A percentile compares a stretch with the other conserved stretches of the same genome.
Conservation (phyloP, 495 filamentous ascomycete species). For the Penicillium atrosanguineum region DNA sequence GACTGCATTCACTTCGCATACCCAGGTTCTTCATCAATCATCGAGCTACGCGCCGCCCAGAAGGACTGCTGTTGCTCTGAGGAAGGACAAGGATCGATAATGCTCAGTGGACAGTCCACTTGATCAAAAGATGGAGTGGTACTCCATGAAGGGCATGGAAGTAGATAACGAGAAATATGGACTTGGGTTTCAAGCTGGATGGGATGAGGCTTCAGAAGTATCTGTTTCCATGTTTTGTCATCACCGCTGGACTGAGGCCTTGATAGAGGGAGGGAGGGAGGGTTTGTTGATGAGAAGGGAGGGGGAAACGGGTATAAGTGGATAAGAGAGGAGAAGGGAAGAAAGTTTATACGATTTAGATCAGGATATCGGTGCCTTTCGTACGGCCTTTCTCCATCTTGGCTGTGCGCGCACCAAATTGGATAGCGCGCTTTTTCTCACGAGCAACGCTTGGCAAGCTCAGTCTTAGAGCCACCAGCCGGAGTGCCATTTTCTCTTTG, state of each 20-base stretch:
- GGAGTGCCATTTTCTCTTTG: conserved; percentile 74
- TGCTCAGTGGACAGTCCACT: conserved; percentile 1
- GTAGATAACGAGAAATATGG: neutral
- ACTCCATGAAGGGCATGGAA: neutral
- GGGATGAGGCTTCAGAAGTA: conserved; percentile 46
- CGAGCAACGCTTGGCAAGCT: conserved; percentile 66
- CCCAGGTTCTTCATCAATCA: neutral
- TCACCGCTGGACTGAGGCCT: conserved; percentile 33
- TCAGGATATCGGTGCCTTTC: conserved; percentile 63
- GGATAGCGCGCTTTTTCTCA: conserved; percentile 92
- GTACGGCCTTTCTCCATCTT: conserved; percentile 76
- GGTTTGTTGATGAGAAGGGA: neutral
- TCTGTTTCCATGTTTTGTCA: conserved; percentile 50
- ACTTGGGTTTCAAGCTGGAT: neutral
- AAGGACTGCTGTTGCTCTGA: conserved; percentile 31
- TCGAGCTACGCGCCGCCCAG: conserved; percentile 19
- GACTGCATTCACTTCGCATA: neutral
- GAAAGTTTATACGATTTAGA: conserved; percentile 20
- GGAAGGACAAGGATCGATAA: neutral
- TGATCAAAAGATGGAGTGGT: conserved; percentile 1
- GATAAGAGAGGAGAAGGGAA: conserved; percentile 4
- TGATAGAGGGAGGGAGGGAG: neutral
- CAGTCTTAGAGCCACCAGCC: conserved; percentile 72
- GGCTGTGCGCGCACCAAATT: conserved; percentile 82
- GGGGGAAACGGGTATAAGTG: neutral